Evolutionary conservation across 495 filamentous ascomycete species (phyloP), one percentile per base, ranked within the genome.

Genomic region (Aspergillus nanangensis): DNA sequence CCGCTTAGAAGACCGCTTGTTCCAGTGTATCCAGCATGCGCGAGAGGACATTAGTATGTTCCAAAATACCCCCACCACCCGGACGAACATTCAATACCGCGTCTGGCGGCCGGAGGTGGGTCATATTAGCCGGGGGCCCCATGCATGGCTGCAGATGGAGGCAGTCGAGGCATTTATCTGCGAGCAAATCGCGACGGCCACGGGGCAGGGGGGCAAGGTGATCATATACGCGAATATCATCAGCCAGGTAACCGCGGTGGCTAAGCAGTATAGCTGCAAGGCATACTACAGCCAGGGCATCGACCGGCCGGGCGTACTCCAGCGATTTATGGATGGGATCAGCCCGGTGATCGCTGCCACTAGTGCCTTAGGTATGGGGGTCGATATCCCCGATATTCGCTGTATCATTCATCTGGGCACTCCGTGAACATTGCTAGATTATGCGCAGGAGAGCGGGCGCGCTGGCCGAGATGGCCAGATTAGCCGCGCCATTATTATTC

Each of bases 391-490:
- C 14, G 29, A 53, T 25, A 62, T 62, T 21, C 38, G 47, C 5
- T 21, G 20, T 23, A 47, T 62, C 5, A 53, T 62, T 15, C 34
- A 62, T 33, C 41, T 57, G 7, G 47, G 44, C 13, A 21, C 20
- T 10, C 38, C 47, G 1, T 29, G 36, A 10, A 31, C 21, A 10
- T 45, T 61, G 36, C 27, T 50, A 3, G 46, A 61, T 21, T 63
- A 61, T 31, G 42, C 23, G 15, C 49, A 63, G 52, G 55, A 63
- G 40, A 61, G 51, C 31, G 45, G 58, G 10, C 46, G 47, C 3
- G 52, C 55, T 9, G 42, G 58, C n/a, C 45, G 47, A 29, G 50
- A 61, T 39, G 35, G 47, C 11, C 11, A 25, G 17, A 8, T 31
- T 1, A 53, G 56, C 31, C 10, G 44, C 42, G 54, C 50, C 5